Percentiles rank a stretch among this genome's conserved stretches.
Evolutionary conservation across 2,329 filamentous ascomycete genomes (phyloP).

Genomic region (Pleurostoma richardsiae): DNA sequence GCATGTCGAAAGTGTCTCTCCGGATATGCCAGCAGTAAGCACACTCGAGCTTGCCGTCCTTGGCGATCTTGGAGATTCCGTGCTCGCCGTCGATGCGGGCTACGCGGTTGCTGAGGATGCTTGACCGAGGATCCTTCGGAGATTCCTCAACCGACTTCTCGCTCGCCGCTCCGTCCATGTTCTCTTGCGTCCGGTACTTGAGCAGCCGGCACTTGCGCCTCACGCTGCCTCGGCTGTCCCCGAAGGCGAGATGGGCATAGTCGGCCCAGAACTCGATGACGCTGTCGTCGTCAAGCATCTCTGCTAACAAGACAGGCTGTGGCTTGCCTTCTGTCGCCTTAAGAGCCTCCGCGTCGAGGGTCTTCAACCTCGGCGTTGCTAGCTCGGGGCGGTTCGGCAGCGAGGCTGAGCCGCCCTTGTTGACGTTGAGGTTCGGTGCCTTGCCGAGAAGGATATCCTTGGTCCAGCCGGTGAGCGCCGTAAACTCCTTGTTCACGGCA

Average conservation of each 20-base stretch:
- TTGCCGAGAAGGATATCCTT: constrained; percentile 85
- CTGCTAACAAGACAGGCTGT: constrained; percentile 84
- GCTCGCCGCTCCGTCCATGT: constrained; percentile 27
- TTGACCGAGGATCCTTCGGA: constrained; percentile 39
- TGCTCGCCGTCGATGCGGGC: constrained; percentile 65
- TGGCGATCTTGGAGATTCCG: constrained; percentile 76
- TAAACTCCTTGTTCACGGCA: constrained; percentile 93
- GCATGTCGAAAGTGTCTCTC: constrained; percentile 95
- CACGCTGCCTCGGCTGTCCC: constrained; percentile 80
- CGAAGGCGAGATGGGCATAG: constrained; percentile 87
- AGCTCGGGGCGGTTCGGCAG: constrained; percentile 35
- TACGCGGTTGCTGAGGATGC: constrained; percentile 54
- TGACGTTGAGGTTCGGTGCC: constrained; percentile 82
- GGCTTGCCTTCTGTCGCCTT: constrained; percentile 43
- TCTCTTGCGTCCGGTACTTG: constrained; percentile 78
- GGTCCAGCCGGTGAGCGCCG: constrained; percentile 90
- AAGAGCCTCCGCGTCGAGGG: constrained; percentile 32
- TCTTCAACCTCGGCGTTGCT: constrained; percentile 46
- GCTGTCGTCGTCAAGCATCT: constrained; percentile 88
- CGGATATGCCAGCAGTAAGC: constrained; percentile 97
- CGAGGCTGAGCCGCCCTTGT: constrained; percentile 54
- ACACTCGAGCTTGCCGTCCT: constrained; percentile 88
- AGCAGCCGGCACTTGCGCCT: constrained; percentile 80
- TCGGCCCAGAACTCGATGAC: constrained; percentile 95
- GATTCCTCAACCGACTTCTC: constrained; percentile 25